Base-by-base conservation (phyloP, 805 yeast species). In the Brettanomyces nanus region DNA sequence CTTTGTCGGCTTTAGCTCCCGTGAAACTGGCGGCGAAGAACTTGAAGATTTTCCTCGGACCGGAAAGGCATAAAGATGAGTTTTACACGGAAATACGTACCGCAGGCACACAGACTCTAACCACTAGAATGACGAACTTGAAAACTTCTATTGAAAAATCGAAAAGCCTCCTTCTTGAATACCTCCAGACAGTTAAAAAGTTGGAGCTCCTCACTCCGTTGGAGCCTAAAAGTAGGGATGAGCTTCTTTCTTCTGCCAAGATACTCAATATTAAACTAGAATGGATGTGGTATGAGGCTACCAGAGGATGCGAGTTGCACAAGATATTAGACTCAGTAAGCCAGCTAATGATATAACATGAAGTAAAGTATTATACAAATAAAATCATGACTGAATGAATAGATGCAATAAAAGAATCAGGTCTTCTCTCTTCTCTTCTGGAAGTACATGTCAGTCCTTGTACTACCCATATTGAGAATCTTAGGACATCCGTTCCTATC, bases 401-500 rank as follows among this genome's bases (percentile, higher is more conserved):
- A n/a, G n/a, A n/a, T n/a, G n/a, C n/a, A n/a, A 23, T 23, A 13
- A 23, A 23, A 23, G 11, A 7, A 18, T 19, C 19, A 20, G 15
- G 13, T 7, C 26, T 19, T 31, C 18, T 14, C 15, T 7, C 25
- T 21, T 17, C 19, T 19, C 15, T 17, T 31, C 19, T 19, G 23
- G 19, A 33, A 33, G 19, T 33, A 33, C 19, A 22, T 26, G 20
- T 34, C 37, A 15, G 23, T 67, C 51, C 76, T 71, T 37, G 77
- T 73, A n/a, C 85, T 73, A 6, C 97, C 96, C 33, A 86, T 65
- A 52, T 86, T 89, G 14, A 81, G 56, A 37, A 89, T 75, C 48
- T 80, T 72, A 1, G 97, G 97, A 62, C 97, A 89, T 1, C 97
- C 97, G 56, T 89, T 96, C 31, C 95, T 65, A 53, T 84, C 85